A percentile compares a stretch with the other conserved stretches of the same genome.
Conservation (phyloP, 2,329 filamentous ascomycete genomes). For the Myrmaecium sp. region DNA sequence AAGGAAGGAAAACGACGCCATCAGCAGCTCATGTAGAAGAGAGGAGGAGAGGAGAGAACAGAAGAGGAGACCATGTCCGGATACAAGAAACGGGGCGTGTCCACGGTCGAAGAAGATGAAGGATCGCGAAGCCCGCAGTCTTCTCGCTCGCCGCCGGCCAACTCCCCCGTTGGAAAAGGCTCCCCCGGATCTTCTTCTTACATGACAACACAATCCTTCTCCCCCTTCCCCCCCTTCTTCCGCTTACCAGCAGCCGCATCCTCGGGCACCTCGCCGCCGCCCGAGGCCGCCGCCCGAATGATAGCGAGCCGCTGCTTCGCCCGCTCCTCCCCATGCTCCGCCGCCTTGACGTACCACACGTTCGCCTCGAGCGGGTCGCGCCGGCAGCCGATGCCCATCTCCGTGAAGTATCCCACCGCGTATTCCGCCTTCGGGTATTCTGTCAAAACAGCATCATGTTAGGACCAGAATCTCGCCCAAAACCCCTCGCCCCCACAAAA, state of each 20-base stretch:
- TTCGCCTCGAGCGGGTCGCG: slow-evolving; percentile 93
- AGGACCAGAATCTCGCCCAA: slow-evolving; percentile 1
- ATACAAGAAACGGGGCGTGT: too few species aligned
- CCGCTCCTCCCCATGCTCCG: slow-evolving; percentile 77
- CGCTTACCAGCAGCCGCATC: slow-evolving; percentile 14
- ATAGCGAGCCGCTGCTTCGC: slow-evolving; percentile 74
- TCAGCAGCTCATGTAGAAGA: too few species aligned
- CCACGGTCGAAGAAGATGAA: too few species aligned
- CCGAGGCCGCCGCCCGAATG: slow-evolving; percentile 66
- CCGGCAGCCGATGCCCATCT: slow-evolving; percentile 94
- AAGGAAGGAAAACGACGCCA: too few species aligned
- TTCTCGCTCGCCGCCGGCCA: too few species aligned
- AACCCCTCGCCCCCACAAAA: neutral
- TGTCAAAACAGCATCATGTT: slow-evolving; percentile 15
- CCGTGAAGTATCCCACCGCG: slow-evolving; percentile 89
- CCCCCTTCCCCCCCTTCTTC: slow-evolving; percentile 14
- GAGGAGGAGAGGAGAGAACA: too few species aligned
- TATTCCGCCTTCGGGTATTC: slow-evolving; percentile 64
- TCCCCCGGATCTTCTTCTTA: too few species aligned
- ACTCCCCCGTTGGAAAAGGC: too few species aligned
- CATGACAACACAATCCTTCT: slow-evolving; percentile 23
- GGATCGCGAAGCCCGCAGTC: too few species aligned
- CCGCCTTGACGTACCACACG: slow-evolving; percentile 94
- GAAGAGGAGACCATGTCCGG: too few species aligned
- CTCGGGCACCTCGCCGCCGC: slow-evolving; percentile 21